These are phyloP conservation scores for Erysiphe pulchra DNA, from an alignment of 2,329 filamentous ascomycete species.

Conservation along the genomic window DNA sequence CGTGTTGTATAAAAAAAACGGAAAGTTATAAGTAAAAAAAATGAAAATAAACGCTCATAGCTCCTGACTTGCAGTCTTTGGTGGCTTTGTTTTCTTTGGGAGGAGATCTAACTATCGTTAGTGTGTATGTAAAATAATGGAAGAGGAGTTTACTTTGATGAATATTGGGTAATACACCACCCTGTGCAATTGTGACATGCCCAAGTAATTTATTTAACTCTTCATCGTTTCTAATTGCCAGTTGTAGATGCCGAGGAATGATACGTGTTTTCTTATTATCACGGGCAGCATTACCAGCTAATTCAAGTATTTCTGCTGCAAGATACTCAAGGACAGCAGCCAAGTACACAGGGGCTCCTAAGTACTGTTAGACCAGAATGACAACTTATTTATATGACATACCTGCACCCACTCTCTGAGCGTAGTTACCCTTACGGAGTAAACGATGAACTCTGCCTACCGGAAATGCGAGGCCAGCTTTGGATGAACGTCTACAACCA, in stretches of 20 bases:
- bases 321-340: conserved; percentile 96
- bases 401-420: conserved; percentile 96
- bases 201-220: conserved; percentile 97
- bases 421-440: conserved; percentile 97
- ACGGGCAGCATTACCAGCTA: conserved; percentile 93
- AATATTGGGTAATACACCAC: conserved; percentile 91
- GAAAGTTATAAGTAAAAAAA: conserved; percentile 16
- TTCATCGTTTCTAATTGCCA: conserved; percentile 98
- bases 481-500: conserved; percentile 95
- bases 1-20: too few species aligned
- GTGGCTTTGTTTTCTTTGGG: conserved; percentile 97
- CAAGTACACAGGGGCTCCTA: conserved; percentile 77
- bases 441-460: conserved; percentile 99
- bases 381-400: conserved; percentile 13
- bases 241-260: conserved; percentile 94
- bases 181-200: conserved; percentile 89
- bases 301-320: conserved; percentile 92
- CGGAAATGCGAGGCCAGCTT: conserved; percentile 96
- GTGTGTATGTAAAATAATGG: neutral
- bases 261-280: conserved; percentile 99
- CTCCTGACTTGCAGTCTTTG: conserved; percentile 84
- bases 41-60: conserved; percentile 45
- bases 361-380: conserved; percentile 1
- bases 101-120: conserved; percentile 49
- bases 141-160: conserved; percentile 55